Base-by-base conservation (phyloP, 768 basidiomycete species). In the Agrocybe chaxingu region DNA sequence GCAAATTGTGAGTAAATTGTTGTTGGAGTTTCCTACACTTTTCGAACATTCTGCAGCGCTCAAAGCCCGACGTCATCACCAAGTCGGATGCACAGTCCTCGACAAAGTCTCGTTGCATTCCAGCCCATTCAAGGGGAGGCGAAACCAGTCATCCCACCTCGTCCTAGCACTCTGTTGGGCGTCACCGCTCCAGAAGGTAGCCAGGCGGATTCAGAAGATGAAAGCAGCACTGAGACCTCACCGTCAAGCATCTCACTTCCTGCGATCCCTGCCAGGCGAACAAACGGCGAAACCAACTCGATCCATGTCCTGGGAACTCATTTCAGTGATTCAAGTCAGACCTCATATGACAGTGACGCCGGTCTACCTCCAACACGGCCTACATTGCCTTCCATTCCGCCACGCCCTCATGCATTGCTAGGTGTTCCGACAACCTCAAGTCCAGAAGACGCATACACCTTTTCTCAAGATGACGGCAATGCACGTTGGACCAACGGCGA, bases 71-170 rank as follows among this genome's bases (percentile, higher is more conserved):
- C 57, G 10, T 30, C 47, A 45, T 55, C 53, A 16, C 51, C 53
- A 24, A 48, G 41, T 30, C 56, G 54, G 45, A 44, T 39, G 12
- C 48, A 56, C n/a, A 45, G 42, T 6, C 51, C 57, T 5, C 56
- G 55, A 37, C 56, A 56, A 45, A 58, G 55, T 62, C 31, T 33
- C 53, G 48, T 37, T 60, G 30, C 30, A 39, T 48, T 48, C 56
- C 48, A 7, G 39, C 41, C 24, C 24, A 3, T 46, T 44, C 32
- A 53, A 44, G 39, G 37, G n/a, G 57, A 62, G n/a, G 10, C 47
- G 3, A 65, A 59, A 43, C 68, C 68, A 34, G 52, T 46, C 4
- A 53, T 68, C 40, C 60, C 68, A 32, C 58, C 56, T 16, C 58
- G 62, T 13, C 59, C 61, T 5, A 35, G 46, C 33, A 59, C 52